phyloP scores from a whole-genome alignment of 345 rosid genomes.

The Salix brachista region DNA sequence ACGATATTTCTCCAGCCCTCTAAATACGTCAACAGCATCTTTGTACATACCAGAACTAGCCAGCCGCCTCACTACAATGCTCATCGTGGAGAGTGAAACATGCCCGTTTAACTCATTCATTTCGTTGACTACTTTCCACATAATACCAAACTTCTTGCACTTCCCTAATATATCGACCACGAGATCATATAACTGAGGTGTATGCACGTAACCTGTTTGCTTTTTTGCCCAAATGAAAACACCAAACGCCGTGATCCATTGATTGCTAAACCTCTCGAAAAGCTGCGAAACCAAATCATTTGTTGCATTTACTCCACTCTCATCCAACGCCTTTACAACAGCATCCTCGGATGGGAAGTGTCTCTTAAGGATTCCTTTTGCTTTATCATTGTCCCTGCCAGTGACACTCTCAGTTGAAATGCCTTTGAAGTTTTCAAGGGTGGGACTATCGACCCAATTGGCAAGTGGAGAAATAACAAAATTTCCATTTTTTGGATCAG shows the following conservation, averaged over 20 bases:
- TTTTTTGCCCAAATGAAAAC: slow-evolving; percentile 78
- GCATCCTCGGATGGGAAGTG: slow-evolving; percentile 28
- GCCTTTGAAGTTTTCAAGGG: slow-evolving; percentile 10
- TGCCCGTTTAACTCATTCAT: slow-evolving; percentile 41
- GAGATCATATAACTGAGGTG: slow-evolving; percentile 37
- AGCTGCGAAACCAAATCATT: slow-evolving; percentile 44
- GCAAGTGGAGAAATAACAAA: slow-evolving; percentile 69
- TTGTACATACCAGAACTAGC: slow-evolving; percentile 49
- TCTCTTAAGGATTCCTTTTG: slow-evolving; percentile 43
- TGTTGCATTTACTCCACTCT: slow-evolving; percentile 35
- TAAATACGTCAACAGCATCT: slow-evolving; percentile 58
- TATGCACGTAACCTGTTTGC: slow-evolving; percentile 56
- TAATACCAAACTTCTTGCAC: slow-evolving; percentile 44
- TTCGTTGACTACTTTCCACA: slow-evolving; percentile 66
- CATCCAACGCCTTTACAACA: slow-evolving; percentile 39
- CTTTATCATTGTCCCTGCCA: slow-evolving; percentile 21
- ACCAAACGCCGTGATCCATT: slow-evolving; percentile 60
- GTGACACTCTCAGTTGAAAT: slow-evolving; percentile 19
- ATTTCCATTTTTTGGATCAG: slow-evolving; percentile 39
- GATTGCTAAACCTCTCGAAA: slow-evolving; percentile 57
- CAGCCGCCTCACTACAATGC: slow-evolving; percentile 63
- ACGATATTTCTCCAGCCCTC: slow-evolving; percentile 52
- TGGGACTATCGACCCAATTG: slow-evolving; percentile 48
- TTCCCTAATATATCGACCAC: slow-evolving; percentile 74
- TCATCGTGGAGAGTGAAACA: slow-evolving; percentile 56